These are phyloP conservation scores for Scheffersomyces quercinus DNA, from an alignment of 1,139 yeast genomes.

Conservation along the genomic window DNA sequence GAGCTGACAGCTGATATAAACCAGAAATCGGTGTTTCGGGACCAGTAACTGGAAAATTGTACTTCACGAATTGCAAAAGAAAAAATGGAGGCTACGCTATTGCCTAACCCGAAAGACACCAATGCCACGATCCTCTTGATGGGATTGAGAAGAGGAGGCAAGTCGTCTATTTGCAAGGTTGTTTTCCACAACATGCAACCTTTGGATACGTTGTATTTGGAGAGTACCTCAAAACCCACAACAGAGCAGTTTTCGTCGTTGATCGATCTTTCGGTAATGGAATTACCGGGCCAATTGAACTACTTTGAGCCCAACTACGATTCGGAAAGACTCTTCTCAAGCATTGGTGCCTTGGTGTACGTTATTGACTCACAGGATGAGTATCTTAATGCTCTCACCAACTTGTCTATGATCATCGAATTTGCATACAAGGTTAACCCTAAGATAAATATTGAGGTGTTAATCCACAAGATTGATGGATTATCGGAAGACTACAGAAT, in stretches of 20 bases:
- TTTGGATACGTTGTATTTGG: slow-evolving; percentile 84
- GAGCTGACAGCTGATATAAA: too few species aligned
- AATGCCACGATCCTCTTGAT: slow-evolving; percentile 76
- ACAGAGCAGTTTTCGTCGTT: slow-evolving; percentile 75
- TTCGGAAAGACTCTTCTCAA: slow-evolving; percentile 71
- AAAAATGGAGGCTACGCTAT: slow-evolving; percentile 34
- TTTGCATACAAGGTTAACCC: slow-evolving; percentile 88
- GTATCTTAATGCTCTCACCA: slow-evolving; percentile 86
- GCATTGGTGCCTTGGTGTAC: slow-evolving; percentile 91
- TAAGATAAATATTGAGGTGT: slow-evolving; percentile 81
- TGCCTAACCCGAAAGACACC: slow-evolving; percentile 42
- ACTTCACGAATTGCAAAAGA: neutral
- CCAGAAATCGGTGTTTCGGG: too few species aligned
- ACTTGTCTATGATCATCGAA: slow-evolving; percentile 84
- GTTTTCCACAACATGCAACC: slow-evolving; percentile 98
- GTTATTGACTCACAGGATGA: slow-evolving; percentile 96
- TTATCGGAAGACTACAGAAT: slow-evolving; percentile 88
- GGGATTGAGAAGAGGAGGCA: slow-evolving; percentile 84
- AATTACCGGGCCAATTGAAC: slow-evolving; percentile 91
- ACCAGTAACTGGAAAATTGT: too few species aligned
- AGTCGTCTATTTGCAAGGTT: slow-evolving; percentile 90
- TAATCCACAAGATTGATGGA: slow-evolving; percentile 95
- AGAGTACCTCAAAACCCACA: slow-evolving; percentile 87
- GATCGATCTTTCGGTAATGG: slow-evolving; percentile 90
- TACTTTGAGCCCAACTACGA: slow-evolving; percentile 85